Evolutionary conservation across 768 basidiomycete species (phyloP).

Genomic region (Boletus pseudopeckii): DNA sequence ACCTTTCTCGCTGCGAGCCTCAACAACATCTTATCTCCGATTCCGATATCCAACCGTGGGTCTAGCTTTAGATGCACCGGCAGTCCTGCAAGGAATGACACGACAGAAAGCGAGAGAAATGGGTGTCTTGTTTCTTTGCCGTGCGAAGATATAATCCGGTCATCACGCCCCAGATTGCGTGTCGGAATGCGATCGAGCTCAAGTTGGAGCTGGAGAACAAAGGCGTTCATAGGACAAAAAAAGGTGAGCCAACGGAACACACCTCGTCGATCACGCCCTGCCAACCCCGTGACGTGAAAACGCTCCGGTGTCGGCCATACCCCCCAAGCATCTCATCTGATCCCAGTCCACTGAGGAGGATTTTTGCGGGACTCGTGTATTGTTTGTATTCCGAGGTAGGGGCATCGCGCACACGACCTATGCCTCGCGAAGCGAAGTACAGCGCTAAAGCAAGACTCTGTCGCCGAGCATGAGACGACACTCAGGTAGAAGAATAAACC

Average conservation of each 20-base stretch:
- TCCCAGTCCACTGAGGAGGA: slow-evolving; percentile 87
- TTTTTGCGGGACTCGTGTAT: slow-evolving; percentile 75
- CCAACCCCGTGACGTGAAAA: slow-evolving; percentile 69
- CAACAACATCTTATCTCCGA: slow-evolving; percentile 88
- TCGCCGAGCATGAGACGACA: slow-evolving; percentile 1
- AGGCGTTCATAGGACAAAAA: not conserved
- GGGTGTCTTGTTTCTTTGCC: slow-evolving; percentile 93
- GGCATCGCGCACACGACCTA: slow-evolving; percentile 51
- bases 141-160: slow-evolving; percentile 86
- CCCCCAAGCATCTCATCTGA: slow-evolving; percentile 96
- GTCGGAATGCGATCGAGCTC: slow-evolving; percentile 84
- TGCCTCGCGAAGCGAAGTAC: slow-evolving; percentile 86
- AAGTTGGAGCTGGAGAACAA: slow-evolving; percentile 66
- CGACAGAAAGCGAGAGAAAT: slow-evolving; percentile 77
- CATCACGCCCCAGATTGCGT: slow-evolving; percentile 91
- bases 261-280: slow-evolving; percentile 79
- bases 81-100: slow-evolving; percentile 71
- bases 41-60: slow-evolving; percentile 64
- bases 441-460: slow-evolving; percentile 91
- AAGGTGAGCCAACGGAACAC: slow-evolving; percentile 1
- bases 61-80: slow-evolving; percentile 85
- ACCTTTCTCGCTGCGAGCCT: slow-evolving; percentile 65
- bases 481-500: not conserved
- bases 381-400: slow-evolving; percentile 33
- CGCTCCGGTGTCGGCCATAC: slow-evolving; percentile 83